Evolutionary conservation across 768 basidiomycete species (phyloP).

Genomic region (Hypholoma fasciculare): DNA sequence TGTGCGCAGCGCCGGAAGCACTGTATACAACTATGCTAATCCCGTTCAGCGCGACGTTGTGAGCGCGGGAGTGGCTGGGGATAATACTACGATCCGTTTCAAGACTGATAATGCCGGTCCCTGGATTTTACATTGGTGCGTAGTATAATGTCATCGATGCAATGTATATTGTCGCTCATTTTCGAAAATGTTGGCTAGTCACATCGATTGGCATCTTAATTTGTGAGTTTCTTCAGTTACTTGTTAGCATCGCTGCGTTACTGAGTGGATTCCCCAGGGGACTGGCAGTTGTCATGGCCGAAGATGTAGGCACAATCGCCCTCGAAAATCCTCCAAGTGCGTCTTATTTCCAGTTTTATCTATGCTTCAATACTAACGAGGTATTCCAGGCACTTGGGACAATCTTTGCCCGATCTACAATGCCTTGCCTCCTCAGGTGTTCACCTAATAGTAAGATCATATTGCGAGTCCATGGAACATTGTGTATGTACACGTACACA

Average conservation of each 20-base stretch:
- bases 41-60: slow-evolving; percentile 47
- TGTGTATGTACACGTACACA: too few relatives aligned
- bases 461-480: too few relatives aligned
- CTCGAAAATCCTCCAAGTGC: slow-evolving; percentile 22
- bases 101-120: slow-evolving; percentile 63
- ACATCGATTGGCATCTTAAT: slow-evolving; percentile 41
- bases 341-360: background rate
- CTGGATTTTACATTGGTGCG: slow-evolving; percentile 40
- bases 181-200: slow-evolving; percentile 12
- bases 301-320: slow-evolving; percentile 25
- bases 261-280: slow-evolving; percentile 12
- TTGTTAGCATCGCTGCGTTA: background rate
- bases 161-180: background rate
- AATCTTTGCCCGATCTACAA: slow-evolving; percentile 34
- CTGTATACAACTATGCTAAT: slow-evolving; percentile 42
- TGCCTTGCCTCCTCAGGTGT: slow-evolving; percentile 1
- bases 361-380: background rate
- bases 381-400: slow-evolving; percentile 23
- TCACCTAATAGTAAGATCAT: background rate
- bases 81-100: slow-evolving; percentile 56
- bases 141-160: slow-evolving; percentile 1
- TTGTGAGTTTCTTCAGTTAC: slow-evolving; percentile 20
- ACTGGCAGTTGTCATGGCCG: slow-evolving; percentile 35
- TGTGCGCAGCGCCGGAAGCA: slow-evolving; percentile 37
- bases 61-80: slow-evolving; percentile 25